Percentiles rank a stretch among this genome's conserved stretches.
Conservation (phyloP, 2,329 filamentous ascomycete species). For the Domatiomyces globalis region DNA sequence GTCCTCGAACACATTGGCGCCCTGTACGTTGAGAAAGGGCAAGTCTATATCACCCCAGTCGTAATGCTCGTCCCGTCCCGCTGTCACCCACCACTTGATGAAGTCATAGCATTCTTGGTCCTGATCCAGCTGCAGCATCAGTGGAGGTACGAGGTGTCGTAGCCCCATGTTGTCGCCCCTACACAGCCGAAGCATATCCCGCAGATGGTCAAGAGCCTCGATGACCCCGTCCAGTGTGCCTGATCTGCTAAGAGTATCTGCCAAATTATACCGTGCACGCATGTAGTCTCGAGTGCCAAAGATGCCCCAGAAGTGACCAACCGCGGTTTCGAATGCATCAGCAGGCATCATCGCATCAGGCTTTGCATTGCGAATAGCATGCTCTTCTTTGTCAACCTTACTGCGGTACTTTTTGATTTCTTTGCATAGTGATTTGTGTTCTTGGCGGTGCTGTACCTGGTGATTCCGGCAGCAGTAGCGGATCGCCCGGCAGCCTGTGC, state of each 20-base stretch:
- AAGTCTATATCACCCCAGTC: slow-evolving; percentile 24
- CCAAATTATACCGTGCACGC: slow-evolving; percentile 24
- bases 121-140: slow-evolving; percentile 33
- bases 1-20: slow-evolving; percentile 31
- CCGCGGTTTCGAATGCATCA: slow-evolving; percentile 27
- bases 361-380: slow-evolving; percentile 23
- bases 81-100: slow-evolving; percentile 33
- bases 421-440: slow-evolving; percentile 31
- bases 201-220: slow-evolving; percentile 26
- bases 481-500: slow-evolving; percentile 30
- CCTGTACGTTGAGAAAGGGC: slow-evolving; percentile 26
- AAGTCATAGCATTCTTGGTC: slow-evolving; percentile 42
- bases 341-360: slow-evolving; percentile 18
- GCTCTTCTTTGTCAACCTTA: slow-evolving; percentile 25
- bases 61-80: slow-evolving; percentile 19
- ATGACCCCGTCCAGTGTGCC: slow-evolving; percentile 25
- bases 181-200: slow-evolving; percentile 33
- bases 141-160: slow-evolving; percentile 27
- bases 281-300: slow-evolving; percentile 33
- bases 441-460: slow-evolving; percentile 25
- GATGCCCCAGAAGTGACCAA: slow-evolving; percentile 33
- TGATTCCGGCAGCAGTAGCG: slow-evolving; percentile 35
- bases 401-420: slow-evolving; percentile 22
- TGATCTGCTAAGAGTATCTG: slow-evolving; percentile 23
- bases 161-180: slow-evolving; percentile 32